A percentile compares a stretch with the other conserved stretches of the same genome.
phyloP scores from a whole-genome alignment of 1,284 basidiomycete genomes.

The Erythrobasidium hasegawianum region DNA sequence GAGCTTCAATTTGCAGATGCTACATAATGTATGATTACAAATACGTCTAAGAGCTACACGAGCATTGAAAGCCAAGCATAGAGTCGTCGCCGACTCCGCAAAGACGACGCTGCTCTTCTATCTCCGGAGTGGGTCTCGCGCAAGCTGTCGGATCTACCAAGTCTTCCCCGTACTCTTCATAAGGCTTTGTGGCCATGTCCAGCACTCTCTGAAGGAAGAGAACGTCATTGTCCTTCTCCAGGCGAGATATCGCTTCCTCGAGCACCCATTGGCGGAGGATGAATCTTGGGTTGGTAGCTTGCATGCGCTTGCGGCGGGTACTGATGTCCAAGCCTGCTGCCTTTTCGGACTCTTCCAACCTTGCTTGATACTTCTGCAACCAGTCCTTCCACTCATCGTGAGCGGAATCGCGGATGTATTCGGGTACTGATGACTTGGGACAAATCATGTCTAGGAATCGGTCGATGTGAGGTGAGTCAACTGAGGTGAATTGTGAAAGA shows the following conservation, averaged over 20 bases:
- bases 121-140: constrained; percentile 57
- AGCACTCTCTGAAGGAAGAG: constrained; percentile 68
- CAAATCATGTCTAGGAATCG: constrained; percentile 58
- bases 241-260: constrained; percentile 74
- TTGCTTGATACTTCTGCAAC: constrained; percentile 63
- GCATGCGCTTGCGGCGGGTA: constrained; percentile 54
- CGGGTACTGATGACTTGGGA: constrained; percentile 47
- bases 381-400: constrained; percentile 59
- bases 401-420: constrained; percentile 51
- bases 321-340: constrained; percentile 45
- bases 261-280: constrained; percentile 87
- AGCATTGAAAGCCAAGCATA: constrained; percentile 87
- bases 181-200: constrained; percentile 77
- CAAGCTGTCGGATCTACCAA: constrained; percentile 42
- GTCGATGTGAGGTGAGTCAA: constrained; percentile 48
- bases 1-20: neutral
- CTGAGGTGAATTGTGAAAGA: constrained; percentile 59
- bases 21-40: neutral
- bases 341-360: constrained; percentile 56
- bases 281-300: constrained; percentile 73
- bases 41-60: constrained; percentile 54
- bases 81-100: constrained; percentile 70
- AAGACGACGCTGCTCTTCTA: constrained; percentile 66
- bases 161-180: constrained; percentile 68
- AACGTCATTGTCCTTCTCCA: constrained; percentile 61